Percentiles rank a stretch among this genome's conserved stretches.
These are phyloP conservation scores for Talaromyces sp. DNA, from an alignment of 2,329 filamentous ascomycete genomes.

Conservation along the genomic window DNA sequence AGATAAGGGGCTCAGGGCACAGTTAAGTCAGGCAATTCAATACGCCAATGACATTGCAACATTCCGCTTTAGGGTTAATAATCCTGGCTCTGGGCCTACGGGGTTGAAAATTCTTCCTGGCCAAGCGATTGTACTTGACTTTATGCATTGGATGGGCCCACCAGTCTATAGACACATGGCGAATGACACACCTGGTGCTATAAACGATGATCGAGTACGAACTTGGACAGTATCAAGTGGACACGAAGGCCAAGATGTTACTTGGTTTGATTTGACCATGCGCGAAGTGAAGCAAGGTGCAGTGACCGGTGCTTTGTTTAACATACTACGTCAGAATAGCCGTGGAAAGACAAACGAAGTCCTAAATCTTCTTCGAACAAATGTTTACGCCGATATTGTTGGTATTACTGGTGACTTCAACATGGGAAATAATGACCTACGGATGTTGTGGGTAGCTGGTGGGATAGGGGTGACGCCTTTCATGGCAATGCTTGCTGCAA, in stretches of 20 bases:
- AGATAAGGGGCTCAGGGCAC: not conserved
- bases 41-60: not conserved
- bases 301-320: slow-evolving; percentile 16
- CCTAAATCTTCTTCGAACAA: not conserved
- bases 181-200: slow-evolving; percentile 8
- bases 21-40: not conserved
- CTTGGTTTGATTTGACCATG: slow-evolving; percentile 18
- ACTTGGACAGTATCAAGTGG: slow-evolving; percentile 20
- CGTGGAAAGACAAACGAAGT: not conserved
- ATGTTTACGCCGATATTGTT: not conserved
- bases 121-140: slow-evolving; percentile 17
- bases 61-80: not conserved
- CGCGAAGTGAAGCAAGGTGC: slow-evolving; percentile 15
- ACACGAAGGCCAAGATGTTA: slow-evolving; percentile 7
- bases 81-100: not conserved
- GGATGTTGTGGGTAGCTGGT: slow-evolving; percentile 19
- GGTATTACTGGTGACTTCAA: not conserved
- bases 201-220: slow-evolving; percentile 18
- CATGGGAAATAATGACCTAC: slow-evolving; percentile 3
- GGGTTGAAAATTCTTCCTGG: slow-evolving; percentile 13
- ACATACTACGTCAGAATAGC: not conserved
- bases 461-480: slow-evolving; percentile 30
- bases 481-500: slow-evolving; percentile 21
- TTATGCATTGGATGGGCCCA: slow-evolving; percentile 20
- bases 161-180: slow-evolving; percentile 18